phyloP scores from a whole-genome alignment of 2,329 filamentous ascomycete species.

The Talaromyces sp. region DNA sequence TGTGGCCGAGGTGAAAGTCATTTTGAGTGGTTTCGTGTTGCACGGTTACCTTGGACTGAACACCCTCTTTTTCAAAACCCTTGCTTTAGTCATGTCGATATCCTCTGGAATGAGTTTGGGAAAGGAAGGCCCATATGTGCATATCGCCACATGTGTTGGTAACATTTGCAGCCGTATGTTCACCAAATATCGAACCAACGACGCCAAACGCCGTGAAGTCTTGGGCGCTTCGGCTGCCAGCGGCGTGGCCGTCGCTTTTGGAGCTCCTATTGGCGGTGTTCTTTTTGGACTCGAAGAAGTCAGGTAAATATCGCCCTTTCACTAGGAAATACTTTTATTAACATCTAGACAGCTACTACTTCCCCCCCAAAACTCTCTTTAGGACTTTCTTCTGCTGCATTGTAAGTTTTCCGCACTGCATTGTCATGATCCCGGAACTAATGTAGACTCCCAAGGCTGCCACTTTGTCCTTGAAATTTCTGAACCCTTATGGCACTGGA shows the following conservation, averaged over 20 bases:
- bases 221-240: constrained; percentile 89
- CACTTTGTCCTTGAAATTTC: constrained; percentile 83
- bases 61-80: constrained; percentile 79
- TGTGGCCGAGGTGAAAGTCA: constrained; percentile 94
- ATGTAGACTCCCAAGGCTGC: constrained; percentile 46
- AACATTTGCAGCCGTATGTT: constrained; percentile 96
- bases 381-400: constrained; percentile 98
- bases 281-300: constrained; percentile 94
- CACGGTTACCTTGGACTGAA: constrained; percentile 90
- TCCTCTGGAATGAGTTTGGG: constrained; percentile 89
- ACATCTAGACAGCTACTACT: constrained; percentile 65
- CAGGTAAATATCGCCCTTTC: constrained; percentile 29
- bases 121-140: constrained; percentile 95
- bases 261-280: constrained; percentile 82
- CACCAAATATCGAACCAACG: constrained; percentile 86
- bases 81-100: constrained; percentile 79
- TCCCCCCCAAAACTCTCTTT: constrained; percentile 94
- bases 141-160: constrained; percentile 90
- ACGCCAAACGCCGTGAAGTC: constrained; percentile 88
- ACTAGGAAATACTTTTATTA: constrained; percentile 6
- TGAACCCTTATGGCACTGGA: constrained; percentile 91
- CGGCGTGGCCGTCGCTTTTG: constrained; percentile 90
- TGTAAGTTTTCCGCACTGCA: constrained; percentile 39
- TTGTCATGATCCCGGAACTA: neutral
- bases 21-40: constrained; percentile 93